Percentiles rank a stretch among this genome's conserved stretches.
phyloP scores from a whole-genome alignment of 2,329 filamentous ascomycete species.

The Calycina marina region DNA sequence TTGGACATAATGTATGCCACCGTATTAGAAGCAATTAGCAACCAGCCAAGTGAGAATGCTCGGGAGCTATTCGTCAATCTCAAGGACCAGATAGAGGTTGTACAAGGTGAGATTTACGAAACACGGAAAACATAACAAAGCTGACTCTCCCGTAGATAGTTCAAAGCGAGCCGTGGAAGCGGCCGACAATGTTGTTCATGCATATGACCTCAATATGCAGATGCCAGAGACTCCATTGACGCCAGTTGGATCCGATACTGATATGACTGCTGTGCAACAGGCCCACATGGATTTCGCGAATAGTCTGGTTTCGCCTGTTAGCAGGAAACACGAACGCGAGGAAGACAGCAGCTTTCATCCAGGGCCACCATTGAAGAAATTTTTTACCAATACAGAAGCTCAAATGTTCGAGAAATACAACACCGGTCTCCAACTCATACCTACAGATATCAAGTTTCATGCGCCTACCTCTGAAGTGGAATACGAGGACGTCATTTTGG shows the following conservation, averaged over 20 bases:
- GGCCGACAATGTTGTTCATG: conserved; percentile 62
- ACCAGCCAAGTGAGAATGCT: conserved; percentile 33
- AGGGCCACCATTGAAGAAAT: conserved; percentile 17
- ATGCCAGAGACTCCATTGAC: conserved; percentile 45
- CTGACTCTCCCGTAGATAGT: conserved; percentile 35
- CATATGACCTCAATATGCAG: conserved; percentile 62
- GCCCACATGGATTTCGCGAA: neutral
- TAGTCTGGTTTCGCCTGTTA: conserved; percentile 3
- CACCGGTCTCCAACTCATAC: neutral
- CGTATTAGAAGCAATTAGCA: conserved; percentile 48
- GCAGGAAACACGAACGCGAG: conserved; percentile 11
- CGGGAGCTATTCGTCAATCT: conserved; percentile 44
- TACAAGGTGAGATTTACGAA: conserved; percentile 39
- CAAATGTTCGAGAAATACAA: conserved; percentile 5
- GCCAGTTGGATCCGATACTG: conserved; percentile 8
- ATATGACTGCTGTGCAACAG: neutral
- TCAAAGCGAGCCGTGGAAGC: conserved; percentile 58
- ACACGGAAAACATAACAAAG: conserved; percentile 1
- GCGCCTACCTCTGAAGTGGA: neutral
- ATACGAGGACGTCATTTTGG: neutral
- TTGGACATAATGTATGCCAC: conserved; percentile 64
- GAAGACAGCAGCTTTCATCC: conserved; percentile 6
- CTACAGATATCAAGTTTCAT: neutral
- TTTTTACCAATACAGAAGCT: conserved; percentile 13
- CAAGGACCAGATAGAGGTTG: conserved; percentile 54